Conservation (phyloP, 1,284 basidiomycete species). For the Pyrrhoderma noxium region DNA sequence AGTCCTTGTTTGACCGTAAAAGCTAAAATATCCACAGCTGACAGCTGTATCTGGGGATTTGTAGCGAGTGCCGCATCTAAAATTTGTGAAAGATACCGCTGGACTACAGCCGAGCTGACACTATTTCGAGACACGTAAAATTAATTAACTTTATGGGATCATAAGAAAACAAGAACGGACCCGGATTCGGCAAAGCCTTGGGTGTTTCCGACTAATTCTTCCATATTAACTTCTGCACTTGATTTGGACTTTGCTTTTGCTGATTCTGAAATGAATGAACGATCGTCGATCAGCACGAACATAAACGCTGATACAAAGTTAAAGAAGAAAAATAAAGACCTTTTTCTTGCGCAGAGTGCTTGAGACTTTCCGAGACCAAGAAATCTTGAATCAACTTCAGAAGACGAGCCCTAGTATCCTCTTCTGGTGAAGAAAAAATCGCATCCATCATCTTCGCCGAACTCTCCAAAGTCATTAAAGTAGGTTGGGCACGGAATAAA, state of each 20-base stretch:
- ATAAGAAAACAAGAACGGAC: slow-evolving; percentile 39
- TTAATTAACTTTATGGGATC: neutral
- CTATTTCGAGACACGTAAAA: slow-evolving; percentile 34
- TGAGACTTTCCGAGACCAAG: slow-evolving; percentile 70
- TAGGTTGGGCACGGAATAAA: slow-evolving; percentile 87
- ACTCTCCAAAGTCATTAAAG: slow-evolving; percentile 72
- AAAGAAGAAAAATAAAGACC: slow-evolving; percentile 37
- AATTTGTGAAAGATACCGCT: slow-evolving; percentile 83
- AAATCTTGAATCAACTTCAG: slow-evolving; percentile 90
- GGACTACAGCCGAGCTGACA: slow-evolving; percentile 88
- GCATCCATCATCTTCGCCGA: slow-evolving; percentile 85
- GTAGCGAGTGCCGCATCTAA: slow-evolving; percentile 74
- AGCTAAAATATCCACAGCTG: slow-evolving; percentile 85
- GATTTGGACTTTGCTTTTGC: slow-evolving; percentile 24
- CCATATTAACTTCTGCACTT: slow-evolving; percentile 67
- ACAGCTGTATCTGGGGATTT: slow-evolving; percentile 64
- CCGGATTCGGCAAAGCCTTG: slow-evolving; percentile 93
- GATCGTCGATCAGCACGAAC: slow-evolving; percentile 20
- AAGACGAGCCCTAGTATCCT: slow-evolving; percentile 66
- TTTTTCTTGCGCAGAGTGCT: slow-evolving; percentile 63
- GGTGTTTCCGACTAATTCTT: slow-evolving; percentile 89
- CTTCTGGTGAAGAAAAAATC: slow-evolving; percentile 67
- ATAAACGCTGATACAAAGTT: no score
- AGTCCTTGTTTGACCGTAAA: slow-evolving; percentile 94
- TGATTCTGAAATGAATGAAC: slow-evolving; percentile 24